These are phyloP conservation scores for Agroathelia rolfsii DNA, from an alignment of 1,284 basidiomycete genomes.

Conservation along the genomic window DNA sequence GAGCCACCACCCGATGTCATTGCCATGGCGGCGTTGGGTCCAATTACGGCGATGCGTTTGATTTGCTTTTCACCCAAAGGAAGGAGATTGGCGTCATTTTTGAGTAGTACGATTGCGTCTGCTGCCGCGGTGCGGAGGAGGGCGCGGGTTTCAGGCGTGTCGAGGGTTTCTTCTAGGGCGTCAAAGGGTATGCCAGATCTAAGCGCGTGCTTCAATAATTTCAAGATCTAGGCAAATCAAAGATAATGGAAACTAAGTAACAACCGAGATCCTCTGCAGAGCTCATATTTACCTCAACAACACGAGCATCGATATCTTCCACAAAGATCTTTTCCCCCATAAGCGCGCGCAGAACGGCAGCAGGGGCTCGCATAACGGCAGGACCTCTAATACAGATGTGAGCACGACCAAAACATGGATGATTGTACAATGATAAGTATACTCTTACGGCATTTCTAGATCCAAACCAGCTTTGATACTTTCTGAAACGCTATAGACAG, in stretches of 20 bases:
- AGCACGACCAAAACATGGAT: not conserved
- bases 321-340: conserved; percentile 30
- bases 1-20: conserved; percentile 46
- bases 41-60: conserved; percentile 45
- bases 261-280: conserved; percentile 14
- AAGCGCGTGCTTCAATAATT: conserved; percentile 26
- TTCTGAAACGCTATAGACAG: conserved; percentile 38
- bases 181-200: conserved; percentile 34
- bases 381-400: conserved; percentile 25
- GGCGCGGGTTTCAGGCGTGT: conserved; percentile 32
- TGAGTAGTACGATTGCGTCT: conserved; percentile 36
- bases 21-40: conserved; percentile 43
- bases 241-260: conserved; percentile 14
- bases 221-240: conserved; percentile 23
- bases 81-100: conserved; percentile 34
- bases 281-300: conserved; percentile 21
- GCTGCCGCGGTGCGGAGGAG: conserved; percentile 34
- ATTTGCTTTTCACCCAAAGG: conserved; percentile 24
- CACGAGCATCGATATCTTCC: conserved; percentile 28
- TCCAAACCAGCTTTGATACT: conserved; percentile 49
- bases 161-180: conserved; percentile 27
- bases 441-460: conserved; percentile 45
- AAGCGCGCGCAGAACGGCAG: conserved; percentile 30
- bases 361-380: conserved; percentile 36
- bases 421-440: conserved; percentile 9